Percentiles rank a stretch among this genome's conserved stretches.
These are phyloP conservation scores for Rhizoclosmatium globosum DNA, from an alignment of 192 early-diverging fungal species.

Conservation along the genomic window DNA sequence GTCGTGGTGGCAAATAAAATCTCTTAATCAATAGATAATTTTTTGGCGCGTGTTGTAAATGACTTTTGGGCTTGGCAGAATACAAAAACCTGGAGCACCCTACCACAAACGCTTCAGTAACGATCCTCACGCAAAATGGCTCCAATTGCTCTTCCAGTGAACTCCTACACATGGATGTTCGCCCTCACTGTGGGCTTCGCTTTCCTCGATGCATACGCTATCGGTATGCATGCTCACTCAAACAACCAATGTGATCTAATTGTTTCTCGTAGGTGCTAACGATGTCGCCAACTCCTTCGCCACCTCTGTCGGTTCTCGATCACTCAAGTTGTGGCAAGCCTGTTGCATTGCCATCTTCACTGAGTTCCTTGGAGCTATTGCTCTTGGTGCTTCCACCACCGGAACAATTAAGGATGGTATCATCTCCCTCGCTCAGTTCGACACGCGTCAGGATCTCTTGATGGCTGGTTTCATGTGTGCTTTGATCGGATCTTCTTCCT, in stretches of 20 bases:
- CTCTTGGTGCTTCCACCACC: slow-evolving; percentile 73
- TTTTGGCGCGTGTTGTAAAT: no score
- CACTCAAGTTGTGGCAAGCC: slow-evolving; percentile 78
- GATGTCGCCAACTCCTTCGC: slow-evolving; percentile 92
- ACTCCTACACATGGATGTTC: slow-evolving; percentile 66
- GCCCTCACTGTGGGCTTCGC: slow-evolving; percentile 69
- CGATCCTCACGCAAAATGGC: neutral
- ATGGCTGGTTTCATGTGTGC: slow-evolving; percentile 90
- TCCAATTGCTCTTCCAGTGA: slow-evolving; percentile 7
- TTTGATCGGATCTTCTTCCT: slow-evolving; percentile 74
- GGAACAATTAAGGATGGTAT: slow-evolving; percentile 86
- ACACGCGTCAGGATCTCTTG: slow-evolving; percentile 70
- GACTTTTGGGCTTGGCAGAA: no score
- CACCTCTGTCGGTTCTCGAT: slow-evolving; percentile 83
- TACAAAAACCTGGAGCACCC: no score
- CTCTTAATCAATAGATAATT: no score
- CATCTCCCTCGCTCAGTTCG: slow-evolving; percentile 65
- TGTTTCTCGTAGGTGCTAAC: slow-evolving; percentile 64
- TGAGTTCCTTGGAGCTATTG: slow-evolving; percentile 80
- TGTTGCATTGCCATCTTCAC: slow-evolving; percentile 82
- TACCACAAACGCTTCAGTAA: no score
- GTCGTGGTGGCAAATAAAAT: no score
- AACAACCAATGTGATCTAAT: neutral
- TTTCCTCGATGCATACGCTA: slow-evolving; percentile 77
- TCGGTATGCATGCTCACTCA: slow-evolving; percentile 53